A percentile compares a stretch with the other conserved stretches of the same genome.
phyloP scores from a whole-genome alignment of 2,329 filamentous ascomycete species.

The Beauveria sp. region DNA sequence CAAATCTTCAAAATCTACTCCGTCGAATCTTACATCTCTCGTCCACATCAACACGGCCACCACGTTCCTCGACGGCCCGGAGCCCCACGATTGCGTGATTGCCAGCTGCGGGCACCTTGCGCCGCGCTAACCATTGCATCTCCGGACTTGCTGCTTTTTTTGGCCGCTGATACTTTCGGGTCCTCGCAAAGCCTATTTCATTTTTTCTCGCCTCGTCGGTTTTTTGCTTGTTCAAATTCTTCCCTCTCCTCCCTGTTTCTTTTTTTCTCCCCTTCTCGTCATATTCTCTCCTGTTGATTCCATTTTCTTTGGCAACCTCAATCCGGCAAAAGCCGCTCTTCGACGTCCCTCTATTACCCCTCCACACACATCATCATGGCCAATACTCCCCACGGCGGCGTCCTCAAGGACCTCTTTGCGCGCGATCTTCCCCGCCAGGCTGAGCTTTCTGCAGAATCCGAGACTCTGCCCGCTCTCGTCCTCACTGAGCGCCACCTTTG shows the following conservation, averaged over 20 bases:
- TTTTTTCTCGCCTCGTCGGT: slow-evolving; percentile 5
- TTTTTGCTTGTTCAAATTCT: background rate
- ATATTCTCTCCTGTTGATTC: background rate
- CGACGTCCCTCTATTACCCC: background rate
- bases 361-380: slow-evolving; percentile 42
- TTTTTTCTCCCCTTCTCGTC: slow-evolving; percentile 8
- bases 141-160: slow-evolving; percentile 10
- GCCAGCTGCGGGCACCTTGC: slow-evolving; percentile 1
- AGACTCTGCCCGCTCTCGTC: slow-evolving; percentile 74
- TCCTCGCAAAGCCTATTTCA: slow-evolving; percentile 8
- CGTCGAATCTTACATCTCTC: background rate
- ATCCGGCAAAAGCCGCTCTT: background rate
- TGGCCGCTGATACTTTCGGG: slow-evolving; percentile 10
- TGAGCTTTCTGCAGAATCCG: slow-evolving; percentile 75
- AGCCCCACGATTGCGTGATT: slow-evolving; percentile 27
- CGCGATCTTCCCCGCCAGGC: slow-evolving; percentile 79
- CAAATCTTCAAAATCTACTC: background rate
- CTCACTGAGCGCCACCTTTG: slow-evolving; percentile 93
- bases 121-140: slow-evolving; percentile 6
- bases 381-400: slow-evolving; percentile 74
- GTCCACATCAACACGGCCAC: background rate
- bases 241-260: background rate
- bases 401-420: slow-evolving; percentile 95
- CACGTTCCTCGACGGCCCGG: slow-evolving; percentile 14
- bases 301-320: background rate